Evolutionary conservation across 2,329 filamentous ascomycete genomes (phyloP).

Genomic region (Hypoxylon sp.): DNA sequence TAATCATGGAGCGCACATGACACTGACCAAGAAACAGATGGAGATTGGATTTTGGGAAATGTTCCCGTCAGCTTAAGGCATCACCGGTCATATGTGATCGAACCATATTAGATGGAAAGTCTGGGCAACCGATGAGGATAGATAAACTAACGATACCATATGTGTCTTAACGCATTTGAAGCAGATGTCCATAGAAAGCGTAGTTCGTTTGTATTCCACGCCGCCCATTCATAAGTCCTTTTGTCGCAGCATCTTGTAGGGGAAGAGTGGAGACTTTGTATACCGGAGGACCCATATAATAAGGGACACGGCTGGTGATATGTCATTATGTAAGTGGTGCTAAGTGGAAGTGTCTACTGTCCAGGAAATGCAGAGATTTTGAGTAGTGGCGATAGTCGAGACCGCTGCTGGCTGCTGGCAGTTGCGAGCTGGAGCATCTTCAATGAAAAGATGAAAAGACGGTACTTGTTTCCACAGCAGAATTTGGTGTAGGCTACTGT

Average conservation of each 20-base stretch:
- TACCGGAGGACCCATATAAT: no score
- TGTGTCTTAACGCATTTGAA: not conserved
- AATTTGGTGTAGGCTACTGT: not conserved
- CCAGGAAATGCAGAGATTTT: no score
- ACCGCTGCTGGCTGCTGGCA: not conserved
- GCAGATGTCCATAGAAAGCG: not conserved
- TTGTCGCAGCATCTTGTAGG: no score
- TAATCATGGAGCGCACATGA: not conserved
- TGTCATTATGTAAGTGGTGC: not conserved
- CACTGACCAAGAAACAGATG: constrained; percentile 57
- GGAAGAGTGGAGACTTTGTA: no score
- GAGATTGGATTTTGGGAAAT: constrained; percentile 69
- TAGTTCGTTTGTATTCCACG: not conserved
- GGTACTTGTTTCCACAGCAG: not conserved
- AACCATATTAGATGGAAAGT: constrained; percentile 1
- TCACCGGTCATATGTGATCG: not conserved
- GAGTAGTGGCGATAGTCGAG: no score
- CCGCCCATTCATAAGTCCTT: no score
- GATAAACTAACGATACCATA: not conserved
- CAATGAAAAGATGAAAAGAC: not conserved
- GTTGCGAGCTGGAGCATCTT: not conserved
- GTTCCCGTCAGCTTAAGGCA: constrained; percentile 56
- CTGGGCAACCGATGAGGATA: constrained; percentile 1
- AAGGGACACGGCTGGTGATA: not conserved
- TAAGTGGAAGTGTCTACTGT: no score